These are phyloP conservation scores for Athelia psychrophila DNA, from an alignment of 1,284 basidiomycete genomes.

Conservation along the genomic window DNA sequence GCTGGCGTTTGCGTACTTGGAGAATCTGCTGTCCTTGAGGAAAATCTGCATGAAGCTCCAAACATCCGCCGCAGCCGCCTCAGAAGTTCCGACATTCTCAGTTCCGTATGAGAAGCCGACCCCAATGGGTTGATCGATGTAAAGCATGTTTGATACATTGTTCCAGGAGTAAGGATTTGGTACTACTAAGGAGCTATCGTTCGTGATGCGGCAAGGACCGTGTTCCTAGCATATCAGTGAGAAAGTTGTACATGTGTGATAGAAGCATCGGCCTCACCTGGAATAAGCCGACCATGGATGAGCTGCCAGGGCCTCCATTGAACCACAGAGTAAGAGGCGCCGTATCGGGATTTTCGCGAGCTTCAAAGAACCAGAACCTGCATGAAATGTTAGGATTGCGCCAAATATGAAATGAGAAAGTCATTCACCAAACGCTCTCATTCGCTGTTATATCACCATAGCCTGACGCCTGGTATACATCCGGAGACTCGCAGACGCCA, in stretches of 20 bases:
- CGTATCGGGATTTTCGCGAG: slow-evolving; percentile 51
- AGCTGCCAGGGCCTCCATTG: slow-evolving; percentile 66
- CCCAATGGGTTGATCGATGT: slow-evolving; percentile 62
- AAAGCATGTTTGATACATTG: slow-evolving; percentile 55
- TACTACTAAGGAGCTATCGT: slow-evolving; percentile 48
- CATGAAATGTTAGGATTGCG: slow-evolving; percentile 3
- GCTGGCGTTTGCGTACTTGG: slow-evolving; percentile 45
- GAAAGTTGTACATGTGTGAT: too few species aligned
- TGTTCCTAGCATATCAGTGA: slow-evolving; percentile 31
- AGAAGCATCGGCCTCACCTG: slow-evolving; percentile 31
- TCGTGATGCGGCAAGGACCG: slow-evolving; percentile 61
- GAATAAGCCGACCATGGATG: slow-evolving; percentile 66
- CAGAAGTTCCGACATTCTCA: slow-evolving; percentile 45
- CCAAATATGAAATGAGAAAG: not conserved
- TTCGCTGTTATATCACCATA: slow-evolving; percentile 53
- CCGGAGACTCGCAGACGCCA: slow-evolving; percentile 53
- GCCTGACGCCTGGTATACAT: slow-evolving; percentile 57
- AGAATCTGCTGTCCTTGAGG: slow-evolving; percentile 54
- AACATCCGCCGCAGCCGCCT: slow-evolving; percentile 52
- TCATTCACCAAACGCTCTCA: slow-evolving; percentile 52
- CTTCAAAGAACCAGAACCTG: slow-evolving; percentile 71
- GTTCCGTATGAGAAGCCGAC: slow-evolving; percentile 60
- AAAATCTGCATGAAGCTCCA: slow-evolving; percentile 73
- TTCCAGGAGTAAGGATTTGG: slow-evolving; percentile 67
- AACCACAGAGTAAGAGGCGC: slow-evolving; percentile 65